Base-by-base conservation (phyloP, 306 rosid species). In the Casuarina equisetifolia region DNA sequence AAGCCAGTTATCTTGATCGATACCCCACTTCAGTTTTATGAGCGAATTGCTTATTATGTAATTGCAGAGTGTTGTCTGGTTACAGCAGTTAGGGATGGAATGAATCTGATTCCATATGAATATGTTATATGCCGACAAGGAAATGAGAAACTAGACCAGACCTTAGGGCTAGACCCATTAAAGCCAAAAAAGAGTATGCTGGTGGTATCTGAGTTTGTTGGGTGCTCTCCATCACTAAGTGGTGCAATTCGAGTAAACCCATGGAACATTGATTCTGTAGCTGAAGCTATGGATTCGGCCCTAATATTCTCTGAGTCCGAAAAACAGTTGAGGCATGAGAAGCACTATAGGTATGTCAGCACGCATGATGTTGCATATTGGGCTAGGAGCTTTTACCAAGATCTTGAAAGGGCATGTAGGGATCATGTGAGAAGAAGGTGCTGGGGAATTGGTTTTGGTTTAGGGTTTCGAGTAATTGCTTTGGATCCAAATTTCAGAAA, bases 401-500 rank as follows among this genome's bases (percentile, higher is more conserved):
- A 93, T 84, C 85, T 93, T 46, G 97, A 89, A 69, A 84, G 98
- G 85, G 90, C 98, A 2, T 93, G 98, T 38, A 84, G 87, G 72
- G 98, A 93, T 80, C 98, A 93, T 79, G 68, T 86, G 45, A 82
- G 92, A 85, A 89, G 97, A 78, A 84, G 98, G 79, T 93, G 97
- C 79, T 93, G 98, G 98, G 98, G 98, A 5, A 93, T 93, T 69
- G 97, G 97, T 70, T 93, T 93, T 69, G 97, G 98, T 66, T 85
- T 93, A 76, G 98, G 98, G 13, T 93, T 93, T 73, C 84, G 98
- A 74, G 98, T 93, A 7, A 88, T 93, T 17, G 97, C 97, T 4
- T 83, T 93, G 84, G 98, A 91, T 83, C 97, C 98, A 2, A 91
- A 90, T 87, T 91, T 93, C 74, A 80, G 89, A 84, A 93, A 93